These are phyloP conservation scores for Arthromyces matolae DNA, from an alignment of 768 basidiomycete genomes.

Conservation along the genomic window DNA sequence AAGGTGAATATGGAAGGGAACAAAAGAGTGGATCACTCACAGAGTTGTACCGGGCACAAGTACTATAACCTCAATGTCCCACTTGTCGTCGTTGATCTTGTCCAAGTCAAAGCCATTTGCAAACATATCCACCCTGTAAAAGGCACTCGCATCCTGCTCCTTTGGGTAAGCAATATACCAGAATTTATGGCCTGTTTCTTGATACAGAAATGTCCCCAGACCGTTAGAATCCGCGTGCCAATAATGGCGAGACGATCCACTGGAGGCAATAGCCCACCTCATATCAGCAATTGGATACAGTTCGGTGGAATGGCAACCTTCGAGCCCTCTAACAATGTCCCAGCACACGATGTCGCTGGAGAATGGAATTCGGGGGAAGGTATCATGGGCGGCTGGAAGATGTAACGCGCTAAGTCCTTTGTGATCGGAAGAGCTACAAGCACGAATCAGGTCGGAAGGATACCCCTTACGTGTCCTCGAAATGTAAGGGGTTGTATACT, in stretches of 20 bases:
- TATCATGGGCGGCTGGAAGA: too few species aligned
- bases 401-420: too few species aligned
- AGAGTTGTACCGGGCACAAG: constrained; percentile 3
- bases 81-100: neutral
- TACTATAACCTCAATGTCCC: constrained; percentile 4
- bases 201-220: constrained; percentile 7
- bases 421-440: too few species aligned
- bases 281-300: constrained; percentile 7
- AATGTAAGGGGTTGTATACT: too few species aligned
- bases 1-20: neutral
- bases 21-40: neutral
- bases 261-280: constrained; percentile 18
- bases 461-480: too few species aligned
- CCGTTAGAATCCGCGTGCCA: constrained; percentile 20
- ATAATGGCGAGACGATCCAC: constrained; percentile 3
- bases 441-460: too few species aligned
- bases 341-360: too few species aligned
- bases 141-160: neutral
- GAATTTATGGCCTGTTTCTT: constrained; percentile 7
- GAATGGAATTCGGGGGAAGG: too few species aligned
- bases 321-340: too few species aligned
- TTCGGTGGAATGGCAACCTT: too few species aligned
- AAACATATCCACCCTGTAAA: neutral
- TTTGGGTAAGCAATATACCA: constrained; percentile 14
- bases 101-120: neutral